Conservation (phyloP, 2,329 filamentous ascomycete species). For the Aspergillus aculeatus region DNA sequence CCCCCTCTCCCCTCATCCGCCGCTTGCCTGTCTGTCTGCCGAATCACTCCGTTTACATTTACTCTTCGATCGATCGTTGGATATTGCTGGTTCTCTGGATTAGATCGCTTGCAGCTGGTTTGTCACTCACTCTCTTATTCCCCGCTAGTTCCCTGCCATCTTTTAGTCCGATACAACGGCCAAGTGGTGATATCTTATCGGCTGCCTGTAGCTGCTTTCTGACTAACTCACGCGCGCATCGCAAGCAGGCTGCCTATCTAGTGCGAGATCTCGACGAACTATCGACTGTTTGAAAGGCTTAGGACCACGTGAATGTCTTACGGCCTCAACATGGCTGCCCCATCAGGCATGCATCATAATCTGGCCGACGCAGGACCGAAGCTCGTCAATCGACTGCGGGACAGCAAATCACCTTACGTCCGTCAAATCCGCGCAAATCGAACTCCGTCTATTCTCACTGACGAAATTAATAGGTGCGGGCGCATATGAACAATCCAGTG, state of each 20-base stretch:
- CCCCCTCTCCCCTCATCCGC: conserved; percentile 17
- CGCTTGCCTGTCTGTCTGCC: background rate
- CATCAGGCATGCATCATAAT: conserved; percentile 29
- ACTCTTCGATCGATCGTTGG: background rate
- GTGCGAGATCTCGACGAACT: conserved; percentile 20
- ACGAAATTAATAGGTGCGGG: conserved; percentile 55
- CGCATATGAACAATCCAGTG: conserved; percentile 77
- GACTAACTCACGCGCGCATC: background rate
- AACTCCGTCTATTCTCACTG: conserved; percentile 7
- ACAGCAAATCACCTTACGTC: conserved; percentile 58
- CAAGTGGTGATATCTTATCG: conserved; percentile 12
- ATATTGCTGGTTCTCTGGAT: background rate
- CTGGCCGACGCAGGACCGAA: conserved; percentile 26
- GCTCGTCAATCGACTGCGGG: conserved; percentile 57
- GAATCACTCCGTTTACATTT: background rate
- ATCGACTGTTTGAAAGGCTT: conserved; percentile 8
- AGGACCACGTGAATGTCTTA: conserved; percentile 9
- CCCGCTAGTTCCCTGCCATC: background rate
- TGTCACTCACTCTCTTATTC: background rate
- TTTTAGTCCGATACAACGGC: background rate
- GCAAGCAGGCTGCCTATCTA: conserved; percentile 14
- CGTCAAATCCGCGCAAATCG: background rate
- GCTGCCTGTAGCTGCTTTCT: conserved; percentile 6
- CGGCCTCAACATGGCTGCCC: conserved; percentile 27
- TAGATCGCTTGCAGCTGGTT: background rate